Base-by-base conservation (phyloP, 345 rosid species). In the Hibiscus mutabilis region DNA sequence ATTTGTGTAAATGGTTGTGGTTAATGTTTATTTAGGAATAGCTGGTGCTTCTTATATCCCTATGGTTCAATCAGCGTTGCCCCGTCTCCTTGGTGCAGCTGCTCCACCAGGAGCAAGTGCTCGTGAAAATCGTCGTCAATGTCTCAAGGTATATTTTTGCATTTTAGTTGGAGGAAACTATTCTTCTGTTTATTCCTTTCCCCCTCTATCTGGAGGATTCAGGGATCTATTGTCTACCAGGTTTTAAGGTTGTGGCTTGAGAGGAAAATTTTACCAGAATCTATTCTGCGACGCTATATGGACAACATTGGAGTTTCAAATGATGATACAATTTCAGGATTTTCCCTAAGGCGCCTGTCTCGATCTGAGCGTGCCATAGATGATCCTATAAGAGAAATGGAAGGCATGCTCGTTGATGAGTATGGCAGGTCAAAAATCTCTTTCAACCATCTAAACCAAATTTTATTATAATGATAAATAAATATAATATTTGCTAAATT, bases 341-440 rank as follows among this genome's bases (percentile, higher is more conserved):
- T 84, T 77, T 82, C 93, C 74, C 77, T 83, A 25, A 79, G 91
- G 70, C 91, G 94, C 56, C 99, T 97, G 69, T 87, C 99, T 75
- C 91, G 89, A 77, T 85, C 96, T 53, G 98, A 95, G 79, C 92
- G 99, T 57, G 86, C 97, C 57, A 80, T 95, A 29, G 94, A 95
- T 75, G 99, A 95, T 76, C 99, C 99, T 55, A 83, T 95, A 22
- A 86, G 99, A 81, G 94, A 84, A 83, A 95, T 95, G 98, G 99
- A 95, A 79, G 98, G 97, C 81, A 95, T 95, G 91, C 82, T 86
- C 80, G 94, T 95, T 33, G 99, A 95, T 78, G 99, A 95, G 82
- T 95, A 95, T 84, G 99, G 99, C 66, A 95, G 99, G 99, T 95
- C 61, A 47, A 83, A 58, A 16, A 18, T 44, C 24, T 14, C 29